phyloP scores from a whole-genome alignment of 805 yeast genomes.

The Candida ulmi region DNA sequence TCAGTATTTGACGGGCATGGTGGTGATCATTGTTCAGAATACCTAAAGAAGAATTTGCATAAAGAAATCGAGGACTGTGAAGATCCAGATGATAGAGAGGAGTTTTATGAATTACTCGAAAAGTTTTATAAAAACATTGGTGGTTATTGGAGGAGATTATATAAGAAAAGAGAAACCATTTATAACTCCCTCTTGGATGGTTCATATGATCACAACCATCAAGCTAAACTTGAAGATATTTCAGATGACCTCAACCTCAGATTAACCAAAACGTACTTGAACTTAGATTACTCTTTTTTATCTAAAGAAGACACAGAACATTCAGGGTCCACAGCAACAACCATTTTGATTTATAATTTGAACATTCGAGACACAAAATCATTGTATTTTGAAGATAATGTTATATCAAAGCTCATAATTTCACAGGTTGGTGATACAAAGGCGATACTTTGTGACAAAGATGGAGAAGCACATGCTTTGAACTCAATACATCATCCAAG shows the following conservation, averaged over 20 bases:
- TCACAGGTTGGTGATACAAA: slow-evolving; percentile 94
- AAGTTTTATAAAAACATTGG: slow-evolving; percentile 59
- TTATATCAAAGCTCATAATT: slow-evolving; percentile 61
- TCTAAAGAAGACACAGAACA: slow-evolving; percentile 12
- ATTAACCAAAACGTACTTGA: slow-evolving; percentile 57
- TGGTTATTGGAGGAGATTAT: slow-evolving; percentile 81
- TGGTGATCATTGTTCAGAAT: slow-evolving; percentile 67
- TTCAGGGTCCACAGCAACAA: slow-evolving; percentile 70
- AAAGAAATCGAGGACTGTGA: slow-evolving; percentile 41
- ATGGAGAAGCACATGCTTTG: slow-evolving; percentile 74
- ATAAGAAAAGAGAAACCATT: slow-evolving; percentile 34
- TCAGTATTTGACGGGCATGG: slow-evolving; percentile 95
- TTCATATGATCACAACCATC: slow-evolving; percentile 13
- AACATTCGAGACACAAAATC: slow-evolving; percentile 23
- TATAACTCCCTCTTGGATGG: slow-evolving; percentile 27
- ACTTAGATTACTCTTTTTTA: slow-evolving; percentile 60
- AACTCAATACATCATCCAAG: slow-evolving; percentile 86
- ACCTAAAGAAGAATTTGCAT: slow-evolving; percentile 49
- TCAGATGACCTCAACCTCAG: slow-evolving; percentile 56
- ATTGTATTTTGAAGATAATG: slow-evolving; percentile 48
- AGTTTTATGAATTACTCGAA: slow-evolving; percentile 40
- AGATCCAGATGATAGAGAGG: slow-evolving; percentile 22
- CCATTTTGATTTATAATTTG: slow-evolving; percentile 50
- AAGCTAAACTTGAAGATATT: slow-evolving; percentile 11
- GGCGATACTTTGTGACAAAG: slow-evolving; percentile 75